Conservation (phyloP, 169 alveolate species). For the Miamiensis avidus region DNA sequence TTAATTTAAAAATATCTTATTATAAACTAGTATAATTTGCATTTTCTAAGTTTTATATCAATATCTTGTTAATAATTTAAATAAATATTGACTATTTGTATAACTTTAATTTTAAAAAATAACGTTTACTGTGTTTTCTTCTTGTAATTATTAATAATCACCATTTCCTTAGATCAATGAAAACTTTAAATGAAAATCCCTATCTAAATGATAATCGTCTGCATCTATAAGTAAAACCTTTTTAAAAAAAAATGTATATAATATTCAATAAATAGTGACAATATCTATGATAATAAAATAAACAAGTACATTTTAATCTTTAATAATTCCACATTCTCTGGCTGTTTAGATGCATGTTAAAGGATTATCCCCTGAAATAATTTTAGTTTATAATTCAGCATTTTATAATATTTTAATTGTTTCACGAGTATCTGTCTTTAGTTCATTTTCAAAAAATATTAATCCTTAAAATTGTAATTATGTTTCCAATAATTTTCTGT, state of each 20-base stretch:
- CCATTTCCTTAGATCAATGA: no score
- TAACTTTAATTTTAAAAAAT: no score
- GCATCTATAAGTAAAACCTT: neutral
- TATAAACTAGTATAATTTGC: no score
- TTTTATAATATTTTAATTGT: conserved; percentile 56
- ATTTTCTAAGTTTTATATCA: no score
- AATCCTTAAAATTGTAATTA: conserved; percentile 75
- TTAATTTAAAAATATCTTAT: no score
- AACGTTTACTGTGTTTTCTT: no score
- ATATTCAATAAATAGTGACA: neutral
- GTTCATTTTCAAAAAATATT: conserved; percentile 73
- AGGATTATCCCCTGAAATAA: conserved; percentile 84
- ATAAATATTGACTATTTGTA: no score
- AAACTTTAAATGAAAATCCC: neutral
- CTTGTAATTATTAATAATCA: no score
- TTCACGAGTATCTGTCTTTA: conserved; percentile 62
- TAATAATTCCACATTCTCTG: conserved; percentile 60
- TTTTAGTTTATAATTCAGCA: conserved; percentile 56
- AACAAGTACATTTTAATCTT: neutral
- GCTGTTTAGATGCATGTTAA: conserved; percentile 80
- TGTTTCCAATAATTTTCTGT: conserved; percentile 66
- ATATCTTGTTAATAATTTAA: no score
- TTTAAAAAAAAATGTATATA: neutral
- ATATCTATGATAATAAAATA: neutral
- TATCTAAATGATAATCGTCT: neutral